Evolutionary conservation across 306 rosid genomes (phyloP).

Genomic region (Begonia peltatifolia): DNA sequence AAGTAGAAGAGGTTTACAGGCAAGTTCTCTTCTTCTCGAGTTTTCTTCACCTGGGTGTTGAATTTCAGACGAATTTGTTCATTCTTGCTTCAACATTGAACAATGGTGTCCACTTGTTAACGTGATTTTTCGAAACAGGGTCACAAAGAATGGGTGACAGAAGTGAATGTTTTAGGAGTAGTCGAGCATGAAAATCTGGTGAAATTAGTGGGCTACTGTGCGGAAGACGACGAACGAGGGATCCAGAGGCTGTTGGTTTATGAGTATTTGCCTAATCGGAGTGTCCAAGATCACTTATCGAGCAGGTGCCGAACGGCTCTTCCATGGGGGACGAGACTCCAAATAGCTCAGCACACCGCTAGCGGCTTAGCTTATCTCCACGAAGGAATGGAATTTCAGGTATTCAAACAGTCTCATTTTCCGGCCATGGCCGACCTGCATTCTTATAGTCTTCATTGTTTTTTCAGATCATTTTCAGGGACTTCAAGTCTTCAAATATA

Average conservation of each 20-base stretch:
- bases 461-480: slow-evolving; percentile 46
- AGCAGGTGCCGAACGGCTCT: slow-evolving; percentile 30
- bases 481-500: slow-evolving; percentile 50
- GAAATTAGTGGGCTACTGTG: slow-evolving; percentile 40
- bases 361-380: slow-evolving; percentile 53
- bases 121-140: slow-evolving; percentile 20
- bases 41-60: not conserved
- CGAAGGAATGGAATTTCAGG: slow-evolving; percentile 70
- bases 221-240: slow-evolving; percentile 58
- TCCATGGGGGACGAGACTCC: slow-evolving; percentile 39
- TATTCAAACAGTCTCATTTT: not conserved
- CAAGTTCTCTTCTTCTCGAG: slow-evolving; percentile 16
- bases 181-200: slow-evolving; percentile 44
- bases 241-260: slow-evolving; percentile 40
- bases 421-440: not conserved
- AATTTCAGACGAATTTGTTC: slow-evolving; percentile 1
- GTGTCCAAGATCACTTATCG: slow-evolving; percentile 46
- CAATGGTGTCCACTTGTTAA: too few relatives aligned
- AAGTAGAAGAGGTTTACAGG: slow-evolving; percentile 55
- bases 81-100: not conserved
- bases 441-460: not conserved
- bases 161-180: slow-evolving; percentile 44
- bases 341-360: slow-evolving; percentile 52
- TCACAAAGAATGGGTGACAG: slow-evolving; percentile 61
- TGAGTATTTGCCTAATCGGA: slow-evolving; percentile 48